These are phyloP conservation scores for Pythium myriotylum DNA, from an alignment of 352 stramenopile species.

Conservation along the genomic window DNA sequence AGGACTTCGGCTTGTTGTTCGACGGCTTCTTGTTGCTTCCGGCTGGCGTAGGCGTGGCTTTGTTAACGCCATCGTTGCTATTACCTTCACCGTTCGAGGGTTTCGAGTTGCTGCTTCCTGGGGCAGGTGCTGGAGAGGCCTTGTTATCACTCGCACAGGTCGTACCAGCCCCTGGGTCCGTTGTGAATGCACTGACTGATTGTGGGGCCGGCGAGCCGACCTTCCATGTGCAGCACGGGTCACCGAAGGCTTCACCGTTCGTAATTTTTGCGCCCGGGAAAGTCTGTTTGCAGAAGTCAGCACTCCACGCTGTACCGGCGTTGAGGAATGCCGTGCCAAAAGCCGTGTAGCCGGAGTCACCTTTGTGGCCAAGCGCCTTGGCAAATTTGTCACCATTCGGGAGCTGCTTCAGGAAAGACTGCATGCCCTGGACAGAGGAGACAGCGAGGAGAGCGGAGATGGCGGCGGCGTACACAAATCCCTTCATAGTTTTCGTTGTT, in stretches of 20 bases:
- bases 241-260: conserved; percentile 62
- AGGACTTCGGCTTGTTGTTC: conserved; percentile 11
- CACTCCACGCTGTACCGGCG: conserved; percentile 32
- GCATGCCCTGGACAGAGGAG: conserved; percentile 56
- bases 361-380: too few species aligned
- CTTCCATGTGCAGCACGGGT: too few species aligned
- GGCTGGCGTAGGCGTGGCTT: background rate
- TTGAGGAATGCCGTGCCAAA: too few species aligned
- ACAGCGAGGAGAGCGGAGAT: conserved; percentile 75
- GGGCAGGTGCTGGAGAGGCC: background rate
- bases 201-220: conserved; percentile 16
- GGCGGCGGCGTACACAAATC: conserved; percentile 11
- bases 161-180: conserved; percentile 11
- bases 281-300: conserved; percentile 34
- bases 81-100: background rate
- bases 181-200: conserved; percentile 17
- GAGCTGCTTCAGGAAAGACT: conserved; percentile 43
- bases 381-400: too few species aligned
- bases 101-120: conserved; percentile 3
- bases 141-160: too few species aligned
- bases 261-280: conserved; percentile 44
- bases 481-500: conserved; percentile 25
- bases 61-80: background rate
- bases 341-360: too few species aligned
- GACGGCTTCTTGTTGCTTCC: background rate